Conservation (phyloP, 2,329 filamentous ascomycete genomes). For the Ceratocystis cubensis region DNA sequence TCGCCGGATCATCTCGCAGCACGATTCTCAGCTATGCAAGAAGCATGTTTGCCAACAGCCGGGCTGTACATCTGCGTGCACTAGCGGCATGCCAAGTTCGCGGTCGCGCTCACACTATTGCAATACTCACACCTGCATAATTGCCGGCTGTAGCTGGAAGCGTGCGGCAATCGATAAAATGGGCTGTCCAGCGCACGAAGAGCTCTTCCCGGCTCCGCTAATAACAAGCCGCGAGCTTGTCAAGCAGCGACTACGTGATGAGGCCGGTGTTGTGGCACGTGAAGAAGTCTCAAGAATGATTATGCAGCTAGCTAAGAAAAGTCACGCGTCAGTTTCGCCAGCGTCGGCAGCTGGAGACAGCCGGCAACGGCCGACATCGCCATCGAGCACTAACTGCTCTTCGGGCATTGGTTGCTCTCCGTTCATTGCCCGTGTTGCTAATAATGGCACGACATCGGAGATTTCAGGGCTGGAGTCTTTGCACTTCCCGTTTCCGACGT, state of each 20-base stretch:
- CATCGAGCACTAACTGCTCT: not conserved
- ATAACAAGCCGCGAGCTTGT: slow-evolving; percentile 4
- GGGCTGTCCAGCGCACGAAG: slow-evolving; percentile 11
- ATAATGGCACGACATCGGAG: not conserved
- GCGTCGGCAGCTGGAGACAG: not conserved
- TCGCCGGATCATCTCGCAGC: not conserved
- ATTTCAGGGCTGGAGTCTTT: slow-evolving; percentile 6
- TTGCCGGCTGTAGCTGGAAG: slow-evolving; percentile 1
- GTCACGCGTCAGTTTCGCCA: not conserved
- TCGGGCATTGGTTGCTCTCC: slow-evolving; percentile 1
- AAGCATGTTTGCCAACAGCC: slow-evolving; percentile 12
- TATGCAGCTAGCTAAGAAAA: not conserved
- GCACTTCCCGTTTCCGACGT: not conserved
- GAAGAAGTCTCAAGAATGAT: slow-evolving; percentile 3
- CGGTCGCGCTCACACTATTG: slow-evolving; percentile 4
- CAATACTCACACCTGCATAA: slow-evolving; percentile 5
- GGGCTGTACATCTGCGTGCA: not conserved
- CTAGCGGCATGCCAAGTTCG: not conserved
- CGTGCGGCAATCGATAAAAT: not conserved
- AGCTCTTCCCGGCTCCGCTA: slow-evolving; percentile 8
- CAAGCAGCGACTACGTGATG: not conserved
- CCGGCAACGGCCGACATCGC: not conserved
- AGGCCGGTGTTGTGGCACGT: not conserved
- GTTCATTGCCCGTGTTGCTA: slow-evolving; percentile 9
- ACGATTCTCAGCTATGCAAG: not conserved